These are phyloP conservation scores for Maudiozyma serrabonitensis DNA, from an alignment of 805 yeast species.

Conservation along the genomic window DNA sequence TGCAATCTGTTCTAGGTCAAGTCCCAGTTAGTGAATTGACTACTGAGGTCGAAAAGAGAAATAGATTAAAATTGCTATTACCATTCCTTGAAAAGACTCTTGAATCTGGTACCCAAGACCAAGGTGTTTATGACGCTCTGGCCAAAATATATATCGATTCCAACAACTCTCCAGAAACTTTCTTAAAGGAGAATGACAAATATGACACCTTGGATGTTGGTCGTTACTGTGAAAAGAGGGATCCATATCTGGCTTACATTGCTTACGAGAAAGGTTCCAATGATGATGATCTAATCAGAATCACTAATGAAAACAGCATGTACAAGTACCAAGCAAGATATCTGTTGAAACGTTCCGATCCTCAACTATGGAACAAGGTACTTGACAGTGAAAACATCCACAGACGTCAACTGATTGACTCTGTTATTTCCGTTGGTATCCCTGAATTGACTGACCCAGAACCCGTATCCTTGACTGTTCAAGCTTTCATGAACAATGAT, in stretches of 20 bases:
- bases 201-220: conserved; percentile 95
- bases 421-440: conserved; percentile 90
- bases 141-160: conserved; percentile 97
- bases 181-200: conserved; percentile 78
- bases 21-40: conserved; percentile 88
- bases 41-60: conserved; percentile 92
- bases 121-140: conserved; percentile 85
- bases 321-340: conserved; percentile 98
- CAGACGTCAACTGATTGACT: conserved; percentile 87
- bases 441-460: conserved; percentile 91
- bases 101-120: conserved; percentile 75
- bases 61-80: conserved; percentile 78
- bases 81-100: conserved; percentile 90
- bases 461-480: conserved; percentile 86
- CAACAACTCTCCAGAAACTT: conserved; percentile 94
- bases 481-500: conserved; percentile 92
- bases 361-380: conserved; percentile 72
- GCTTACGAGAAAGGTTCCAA: conserved; percentile 93
- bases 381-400: conserved; percentile 67
- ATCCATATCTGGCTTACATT: conserved; percentile 94
- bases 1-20: conserved; percentile 83
- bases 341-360: conserved; percentile 79
- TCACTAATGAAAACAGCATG: conserved; percentile 96
- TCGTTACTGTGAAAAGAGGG: conserved; percentile 97
- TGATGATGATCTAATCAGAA: conserved; percentile 78